These are phyloP conservation scores for Phellopilus nigrolimitatus DNA, from an alignment of 1,284 basidiomycete genomes.

Conservation along the genomic window DNA sequence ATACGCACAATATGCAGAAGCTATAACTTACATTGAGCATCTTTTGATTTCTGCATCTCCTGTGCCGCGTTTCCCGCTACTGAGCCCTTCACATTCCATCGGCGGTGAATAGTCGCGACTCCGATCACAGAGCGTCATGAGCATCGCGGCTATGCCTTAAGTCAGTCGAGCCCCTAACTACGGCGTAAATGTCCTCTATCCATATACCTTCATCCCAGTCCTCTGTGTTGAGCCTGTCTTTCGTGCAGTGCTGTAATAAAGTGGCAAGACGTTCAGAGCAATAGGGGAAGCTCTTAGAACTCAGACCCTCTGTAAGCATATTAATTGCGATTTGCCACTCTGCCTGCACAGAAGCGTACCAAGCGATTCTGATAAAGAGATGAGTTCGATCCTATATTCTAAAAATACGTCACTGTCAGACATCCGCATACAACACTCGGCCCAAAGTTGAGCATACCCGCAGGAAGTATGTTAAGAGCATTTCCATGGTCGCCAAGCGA, in stretches of 20 bases:
- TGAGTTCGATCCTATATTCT: slow-evolving; percentile 5
- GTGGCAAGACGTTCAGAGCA: background rate
- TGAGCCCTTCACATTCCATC: slow-evolving; percentile 14
- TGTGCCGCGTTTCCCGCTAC: background rate
- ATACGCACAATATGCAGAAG: background rate
- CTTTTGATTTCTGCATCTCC: background rate
- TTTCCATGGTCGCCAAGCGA: background rate
- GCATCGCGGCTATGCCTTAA: slow-evolving; percentile 5
- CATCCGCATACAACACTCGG: background rate
- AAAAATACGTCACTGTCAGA: background rate
- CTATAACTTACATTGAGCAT: slow-evolving; percentile 2
- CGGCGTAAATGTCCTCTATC: too few relatives aligned
- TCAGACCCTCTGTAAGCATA: background rate
- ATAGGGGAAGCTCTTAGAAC: background rate
- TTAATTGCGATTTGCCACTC: background rate
- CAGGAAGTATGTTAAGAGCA: slow-evolving; percentile 2
- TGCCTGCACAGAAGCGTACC: slow-evolving; percentile 1
- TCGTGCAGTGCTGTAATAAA: slow-evolving; percentile 11
- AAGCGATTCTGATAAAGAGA: slow-evolving; percentile 1
- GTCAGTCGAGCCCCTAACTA: background rate
- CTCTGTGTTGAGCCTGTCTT: slow-evolving; percentile 4
- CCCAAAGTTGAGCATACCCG: background rate
- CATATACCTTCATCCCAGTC: slow-evolving; percentile 8
- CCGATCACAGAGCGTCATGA: slow-evolving; percentile 14
- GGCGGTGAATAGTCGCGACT: slow-evolving; percentile 7